Evolutionary conservation across 441 rosid genomes (phyloP), one percentile per base, ranked within the genome.

Genomic region (Theobroma grandiflorum): DNA sequence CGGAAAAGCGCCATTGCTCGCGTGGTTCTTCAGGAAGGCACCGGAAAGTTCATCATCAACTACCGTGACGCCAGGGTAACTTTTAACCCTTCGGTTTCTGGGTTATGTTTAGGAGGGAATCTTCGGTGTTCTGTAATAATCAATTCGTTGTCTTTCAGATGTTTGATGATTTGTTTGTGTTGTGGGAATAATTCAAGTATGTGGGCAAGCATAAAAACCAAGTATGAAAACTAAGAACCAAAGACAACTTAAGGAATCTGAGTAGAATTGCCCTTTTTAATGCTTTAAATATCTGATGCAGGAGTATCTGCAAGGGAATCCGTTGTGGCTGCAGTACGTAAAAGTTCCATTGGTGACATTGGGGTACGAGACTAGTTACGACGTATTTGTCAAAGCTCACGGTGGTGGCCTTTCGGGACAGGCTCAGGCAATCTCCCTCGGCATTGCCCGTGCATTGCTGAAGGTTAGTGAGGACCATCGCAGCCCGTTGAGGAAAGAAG

Each of bases 281-380:
- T 49, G 2, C 38, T 35, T 35, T 31, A 7, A 63, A 2, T 11
- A 42, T 33, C 68, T 58, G 49, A 15, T 85, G 78, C 88, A 95
- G 98, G 99, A 96, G 74, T 96, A 95, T 84, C 97, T 93, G 53
- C 98, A 96, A 80, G 98, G 98, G 8, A 96, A 96, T 81, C 99
- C 99, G 1, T 68, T 93, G 79, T 96, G 99, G 98, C 88, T 96
- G 74, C 98, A 95, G 65, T 93, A 95, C 75, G 86, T 96, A 66
- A 96, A 95, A 83, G 89, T 87, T 53, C 98, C 99, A 9, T 75
- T 95, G 85, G 86, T 86, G 74, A 88, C 94, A 47, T 76, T 96
- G 59, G 97, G 99, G 9, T 93, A 95, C 53, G 99, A 95, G 83
- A 90, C 72, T 65, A 90, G 90, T 86, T 95, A 92, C 31, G 98